Conservation (phyloP, 176 grass and related monocot genomes). For the Zea luxurians region DNA sequence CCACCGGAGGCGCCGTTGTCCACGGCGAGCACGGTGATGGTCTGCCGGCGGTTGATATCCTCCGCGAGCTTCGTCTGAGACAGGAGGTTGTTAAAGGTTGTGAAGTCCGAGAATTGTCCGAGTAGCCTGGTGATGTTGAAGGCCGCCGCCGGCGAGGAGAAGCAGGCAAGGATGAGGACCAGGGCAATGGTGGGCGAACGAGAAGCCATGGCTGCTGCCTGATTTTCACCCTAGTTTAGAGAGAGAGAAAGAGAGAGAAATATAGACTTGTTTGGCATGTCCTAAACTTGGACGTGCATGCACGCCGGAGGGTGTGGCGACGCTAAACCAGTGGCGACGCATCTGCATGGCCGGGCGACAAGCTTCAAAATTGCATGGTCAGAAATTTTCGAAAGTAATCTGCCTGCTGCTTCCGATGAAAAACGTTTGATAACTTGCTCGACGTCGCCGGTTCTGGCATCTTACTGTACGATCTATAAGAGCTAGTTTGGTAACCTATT, state of each 20-base stretch:
- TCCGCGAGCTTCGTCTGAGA: constrained; percentile 54
- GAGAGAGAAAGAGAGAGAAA: background rate
- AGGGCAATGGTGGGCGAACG: background rate
- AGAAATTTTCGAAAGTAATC: background rate
- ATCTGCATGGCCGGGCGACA: background rate
- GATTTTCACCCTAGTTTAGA: background rate
- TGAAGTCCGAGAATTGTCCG: constrained; percentile 38
- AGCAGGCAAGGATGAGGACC: constrained; percentile 17
- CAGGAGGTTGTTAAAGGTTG: constrained; percentile 56
- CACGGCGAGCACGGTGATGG: constrained; percentile 69
- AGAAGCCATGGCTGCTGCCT: constrained; percentile 13
- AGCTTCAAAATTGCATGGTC: background rate
- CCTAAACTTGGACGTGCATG: constrained; percentile 22
- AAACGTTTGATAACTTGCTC: too few relatives aligned
- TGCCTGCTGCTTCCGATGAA: too few relatives aligned
- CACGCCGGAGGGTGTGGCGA: background rate
- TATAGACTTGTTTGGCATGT: background rate
- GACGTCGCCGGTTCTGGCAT: too few relatives aligned
- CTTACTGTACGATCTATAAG: too few relatives aligned
- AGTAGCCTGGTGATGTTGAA: constrained; percentile 67
- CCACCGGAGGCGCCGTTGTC: constrained; percentile 45
- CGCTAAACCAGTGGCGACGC: background rate
- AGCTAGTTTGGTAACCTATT: too few relatives aligned
- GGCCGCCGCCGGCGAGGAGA: constrained; percentile 33
- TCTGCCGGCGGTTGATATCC: constrained; percentile 66